Base-by-base conservation (phyloP, 1,139 yeast species). In the Debaryomyces sp. region DNA sequence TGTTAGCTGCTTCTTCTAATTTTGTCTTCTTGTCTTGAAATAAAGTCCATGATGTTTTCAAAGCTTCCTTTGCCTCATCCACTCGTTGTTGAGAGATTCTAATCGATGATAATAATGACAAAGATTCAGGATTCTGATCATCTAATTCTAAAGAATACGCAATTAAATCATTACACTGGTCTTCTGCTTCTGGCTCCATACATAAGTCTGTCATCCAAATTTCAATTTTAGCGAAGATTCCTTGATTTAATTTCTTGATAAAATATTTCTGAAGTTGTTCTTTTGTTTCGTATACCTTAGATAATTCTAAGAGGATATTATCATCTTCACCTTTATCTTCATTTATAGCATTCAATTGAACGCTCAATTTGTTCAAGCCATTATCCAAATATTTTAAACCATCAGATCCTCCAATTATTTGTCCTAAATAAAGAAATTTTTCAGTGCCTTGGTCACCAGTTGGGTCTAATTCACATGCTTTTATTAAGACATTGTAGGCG, bases 201-300 rank as follows among this genome's bases (percentile, higher is more conserved):
- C 98, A 92, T 55, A 94, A 75, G 71, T 94, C 99, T 1, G 99
- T 95, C 99, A 94, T 94, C 97, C 98, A 94, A 52, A 95, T 89
- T 68, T 94, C 99, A 59, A 94, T 87, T 71, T 87, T 80, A 9
- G 97, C 87, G 56, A 92, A 85, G 27, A 90, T 74, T 0, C 95
- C 97, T 61, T 84, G 88, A 55, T 87, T 84, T 48, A 85, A 58
- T 60, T 84, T 85, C 52, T 73, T 74, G 46, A 77, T 61, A 27
- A 87, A 65, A 57, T 80, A 76, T 33, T 64, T 65, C 1, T 62
- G 60, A 44, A 71, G 58, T 10, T 54, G 50, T 30, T 51, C 58
- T 56, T 70, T 56, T 6, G 67, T 59, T 7, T 64, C 57, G 59
- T 75, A 74, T 4, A 73, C 44, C 47, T 54, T 51, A 34, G 62